Percentiles rank a stretch among this genome's conserved stretches.
Evolutionary conservation across 2,329 filamentous ascomycete species (phyloP).

Genomic region (Talaromyces atroroseus): DNA sequence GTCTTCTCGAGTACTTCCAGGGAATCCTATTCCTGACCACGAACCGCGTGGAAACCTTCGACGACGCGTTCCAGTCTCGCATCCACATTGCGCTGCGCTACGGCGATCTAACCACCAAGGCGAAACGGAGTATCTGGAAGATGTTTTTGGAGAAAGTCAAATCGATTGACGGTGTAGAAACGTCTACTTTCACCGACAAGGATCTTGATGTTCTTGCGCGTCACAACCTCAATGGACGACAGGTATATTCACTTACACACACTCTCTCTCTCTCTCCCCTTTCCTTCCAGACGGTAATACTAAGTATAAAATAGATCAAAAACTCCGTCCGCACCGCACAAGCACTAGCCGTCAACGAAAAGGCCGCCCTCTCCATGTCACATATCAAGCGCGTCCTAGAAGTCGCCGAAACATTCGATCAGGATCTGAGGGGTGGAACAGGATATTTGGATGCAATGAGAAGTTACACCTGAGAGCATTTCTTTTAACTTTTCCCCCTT

Average conservation of each 20-base stretch:
- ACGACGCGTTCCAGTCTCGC: constrained; percentile 82
- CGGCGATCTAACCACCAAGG: constrained; percentile 64
- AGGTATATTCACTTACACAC: constrained; percentile 40
- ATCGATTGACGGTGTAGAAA: constrained; percentile 56
- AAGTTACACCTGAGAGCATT: constrained; percentile 61
- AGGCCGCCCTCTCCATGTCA: constrained; percentile 64
- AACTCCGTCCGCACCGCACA: constrained; percentile 80
- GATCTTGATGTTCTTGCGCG: constrained; percentile 64
- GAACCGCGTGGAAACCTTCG: constrained; percentile 79
- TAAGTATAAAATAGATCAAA: constrained; percentile 60
- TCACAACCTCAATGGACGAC: constrained; percentile 63
- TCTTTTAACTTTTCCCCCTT: not conserved
- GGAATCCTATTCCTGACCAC: constrained; percentile 87
- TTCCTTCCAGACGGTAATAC: not conserved
- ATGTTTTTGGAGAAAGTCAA: constrained; percentile 73
- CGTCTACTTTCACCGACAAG: constrained; percentile 46
- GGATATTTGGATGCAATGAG: constrained; percentile 82
- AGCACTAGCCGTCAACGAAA: constrained; percentile 71
- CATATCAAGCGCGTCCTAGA: constrained; percentile 80
- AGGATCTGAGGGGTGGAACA: constrained; percentile 72
- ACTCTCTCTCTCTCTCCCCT: not conserved
- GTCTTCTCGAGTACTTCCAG: constrained; percentile 84
- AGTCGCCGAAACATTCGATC: constrained; percentile 75
- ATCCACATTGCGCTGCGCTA: constrained; percentile 84
- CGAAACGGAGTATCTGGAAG: constrained; percentile 74